Evolutionary conservation across 495 filamentous ascomycete genomes (phyloP).

Genomic region (Podospora pseudoanserina): DNA sequence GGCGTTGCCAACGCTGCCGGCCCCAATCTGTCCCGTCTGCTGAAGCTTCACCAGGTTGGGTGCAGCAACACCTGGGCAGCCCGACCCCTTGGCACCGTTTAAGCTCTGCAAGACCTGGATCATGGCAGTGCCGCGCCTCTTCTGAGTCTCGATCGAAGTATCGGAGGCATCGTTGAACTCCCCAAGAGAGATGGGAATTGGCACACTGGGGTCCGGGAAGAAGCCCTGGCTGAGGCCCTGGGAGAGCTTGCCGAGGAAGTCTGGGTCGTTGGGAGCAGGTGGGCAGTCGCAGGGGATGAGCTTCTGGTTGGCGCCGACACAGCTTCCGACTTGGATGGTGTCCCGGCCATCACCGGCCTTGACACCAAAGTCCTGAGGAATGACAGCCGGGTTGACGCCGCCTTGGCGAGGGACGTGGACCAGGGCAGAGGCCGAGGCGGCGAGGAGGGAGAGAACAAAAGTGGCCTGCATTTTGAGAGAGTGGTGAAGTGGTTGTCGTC

Average conservation of each 20-base stretch:
- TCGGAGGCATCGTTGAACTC: conserved; percentile 26
- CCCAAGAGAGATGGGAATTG: conserved; percentile 20
- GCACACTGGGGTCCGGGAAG: conserved; percentile 26
- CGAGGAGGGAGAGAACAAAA: conserved; percentile 14
- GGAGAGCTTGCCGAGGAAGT: conserved; percentile 21
- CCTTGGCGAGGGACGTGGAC: conserved; percentile 12
- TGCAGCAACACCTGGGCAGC: conserved; percentile 25
- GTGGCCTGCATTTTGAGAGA: conserved; percentile 15
- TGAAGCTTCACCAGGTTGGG: conserved; percentile 21
- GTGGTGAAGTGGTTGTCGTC: conserved; percentile 2
- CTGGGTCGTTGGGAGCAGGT: conserved; percentile 20
- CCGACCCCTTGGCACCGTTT: conserved; percentile 20
- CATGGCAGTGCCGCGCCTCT: conserved; percentile 25
- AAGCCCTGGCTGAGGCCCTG: conserved; percentile 25
- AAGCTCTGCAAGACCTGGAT: conserved; percentile 31
- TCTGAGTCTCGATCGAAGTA: conserved; percentile 13
- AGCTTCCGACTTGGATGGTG: conserved; percentile 11
- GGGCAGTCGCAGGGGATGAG: conserved; percentile 29
- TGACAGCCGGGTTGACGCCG: conserved; percentile 20
- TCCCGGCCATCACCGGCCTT: conserved; percentile 10
- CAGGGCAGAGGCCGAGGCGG: conserved; percentile 11
- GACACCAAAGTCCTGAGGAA: conserved; percentile 23
- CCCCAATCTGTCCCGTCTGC: conserved; percentile 15
- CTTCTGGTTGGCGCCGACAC: conserved; percentile 20
- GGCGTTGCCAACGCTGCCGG: conserved; percentile 9